Evolutionary conservation across 169 alveolate species (phyloP).

Genomic region (Theileria sp.): DNA sequence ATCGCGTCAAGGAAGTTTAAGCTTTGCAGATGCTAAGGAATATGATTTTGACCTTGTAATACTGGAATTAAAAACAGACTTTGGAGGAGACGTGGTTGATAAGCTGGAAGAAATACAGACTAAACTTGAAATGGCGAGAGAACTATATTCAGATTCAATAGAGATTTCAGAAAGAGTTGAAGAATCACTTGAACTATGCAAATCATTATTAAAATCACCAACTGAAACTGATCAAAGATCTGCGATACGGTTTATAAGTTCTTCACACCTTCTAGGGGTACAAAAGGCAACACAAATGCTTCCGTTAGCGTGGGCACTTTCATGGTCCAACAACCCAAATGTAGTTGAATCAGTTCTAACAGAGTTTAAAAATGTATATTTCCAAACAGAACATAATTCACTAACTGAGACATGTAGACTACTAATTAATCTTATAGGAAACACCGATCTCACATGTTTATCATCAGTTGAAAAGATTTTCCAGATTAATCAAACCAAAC

Average conservation of each 20-base stretch:
- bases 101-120: conserved; percentile 18
- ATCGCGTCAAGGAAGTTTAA: not conserved
- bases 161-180: conserved; percentile 53
- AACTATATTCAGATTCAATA: conserved; percentile 53
- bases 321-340: conserved; percentile 73
- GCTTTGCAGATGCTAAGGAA: conserved; percentile 3
- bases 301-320: conserved; percentile 74
- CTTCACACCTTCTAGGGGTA: conserved; percentile 74
- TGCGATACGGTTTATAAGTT: conserved; percentile 64
- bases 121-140: conserved; percentile 47
- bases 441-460: conserved; percentile 25
- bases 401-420: conserved; percentile 6
- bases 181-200: conserved; percentile 19
- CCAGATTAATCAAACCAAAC: conserved; percentile 48
- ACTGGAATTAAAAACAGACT: conserved; percentile 27
- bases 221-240: conserved; percentile 74
- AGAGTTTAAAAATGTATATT: conserved; percentile 67
- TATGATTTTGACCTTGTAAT: conserved; percentile 8
- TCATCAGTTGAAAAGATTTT: conserved; percentile 64
- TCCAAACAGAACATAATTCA: conserved; percentile 24
- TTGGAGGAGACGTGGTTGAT: conserved; percentile 27
- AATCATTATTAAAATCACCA: conserved; percentile 63
- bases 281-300: conserved; percentile 59
- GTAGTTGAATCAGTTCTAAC: conserved; percentile 71
- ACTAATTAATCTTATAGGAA: conserved; percentile 36